Evolutionary conservation across 441 rosid species (phyloP).

Genomic region (Capsella rubella): DNA sequence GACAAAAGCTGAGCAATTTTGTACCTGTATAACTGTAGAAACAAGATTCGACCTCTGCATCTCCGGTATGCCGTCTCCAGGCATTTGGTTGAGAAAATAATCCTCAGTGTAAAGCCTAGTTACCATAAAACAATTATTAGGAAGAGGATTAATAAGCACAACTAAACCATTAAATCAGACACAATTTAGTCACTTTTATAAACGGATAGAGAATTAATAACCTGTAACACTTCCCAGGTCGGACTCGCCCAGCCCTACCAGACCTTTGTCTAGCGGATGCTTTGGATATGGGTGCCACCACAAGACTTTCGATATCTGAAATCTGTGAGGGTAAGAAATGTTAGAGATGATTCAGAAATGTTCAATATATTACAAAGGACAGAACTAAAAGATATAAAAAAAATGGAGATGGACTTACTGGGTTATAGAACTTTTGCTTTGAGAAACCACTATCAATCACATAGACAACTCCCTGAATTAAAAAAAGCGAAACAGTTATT

Average conservation of each 20-base stretch:
- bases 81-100: conserved; percentile 81
- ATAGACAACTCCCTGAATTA: conserved; percentile 85
- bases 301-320: conserved; percentile 90
- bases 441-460: conserved; percentile 98
- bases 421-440: conserved; percentile 93
- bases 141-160: conserved; percentile 6
- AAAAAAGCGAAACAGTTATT: conserved; percentile 1
- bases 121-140: conserved; percentile 20
- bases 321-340: conserved; percentile 52
- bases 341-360: conserved; percentile 19
- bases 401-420: conserved; percentile 55
- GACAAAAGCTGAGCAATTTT: conserved; percentile 30
- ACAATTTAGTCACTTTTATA: conserved; percentile 6
- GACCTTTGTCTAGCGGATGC: conserved; percentile 99
- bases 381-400: conserved; percentile 20
- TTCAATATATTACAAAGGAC: background rate
- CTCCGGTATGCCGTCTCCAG: conserved; percentile 90
- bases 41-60: conserved; percentile 95
- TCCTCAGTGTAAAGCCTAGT: conserved; percentile 90
- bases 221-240: conserved; percentile 99
- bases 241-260: conserved; percentile 97
- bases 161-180: background rate
- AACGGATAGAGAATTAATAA: conserved; percentile 36
- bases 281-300: conserved; percentile 95
- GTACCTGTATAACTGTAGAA: conserved; percentile 90